Evolutionary conservation across 2,329 filamentous ascomycete genomes (phyloP), one percentile per base, ranked within the genome.

Genomic region (Gaeumannomyces sp.): DNA sequence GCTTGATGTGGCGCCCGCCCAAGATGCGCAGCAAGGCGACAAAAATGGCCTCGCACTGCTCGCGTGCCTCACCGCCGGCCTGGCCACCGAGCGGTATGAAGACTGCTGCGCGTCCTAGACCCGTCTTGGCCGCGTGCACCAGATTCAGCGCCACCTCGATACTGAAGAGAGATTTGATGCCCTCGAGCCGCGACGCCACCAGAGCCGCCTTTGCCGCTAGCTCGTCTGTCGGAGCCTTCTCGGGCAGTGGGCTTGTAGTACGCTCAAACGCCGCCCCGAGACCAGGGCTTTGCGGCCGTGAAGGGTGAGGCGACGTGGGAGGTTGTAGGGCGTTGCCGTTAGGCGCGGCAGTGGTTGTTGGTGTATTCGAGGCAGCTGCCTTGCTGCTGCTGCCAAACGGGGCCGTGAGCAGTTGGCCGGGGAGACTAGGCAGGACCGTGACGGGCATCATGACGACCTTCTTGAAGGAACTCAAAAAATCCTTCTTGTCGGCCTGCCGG

Each of bases 401-500:
- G n/a, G 80, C 85, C 11, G 81, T 80, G 62, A 85, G 78, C 7
- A 85, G 77, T 66, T 92, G 83, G 38, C 83, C 83, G 3, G 89
- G 76, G 68, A 89, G 85, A 60, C 85, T 88, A 1, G 92, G 91
- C 4, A 98, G 80, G 11, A 93, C 94, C 63, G 92, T 96, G 61
- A 99, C 94, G 2, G 95, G 95, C 88, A 97, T 96, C 93, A 99
- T 97, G 69, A 99, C 91, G 11, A 99, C 95, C 76, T 98, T 98
- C 73, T 93, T 97, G 81, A 99, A 99, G 0, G 93, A 97, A 60
- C 89, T 95, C 67, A 99, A 75, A 71, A 99, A 99, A 74, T 99
- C 95, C 70, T 93, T 92, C 78, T 99, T 99, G 68, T 96, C 95
- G 1, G 93, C 95, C 74, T 96, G 93, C 31, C 95, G 86, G 73